Percentiles rank a stretch among this genome's conserved stretches.
These are phyloP conservation scores for Mortierella sp. DNA, from an alignment of 371 early-diverging fungal species.

Conservation along the genomic window DNA sequence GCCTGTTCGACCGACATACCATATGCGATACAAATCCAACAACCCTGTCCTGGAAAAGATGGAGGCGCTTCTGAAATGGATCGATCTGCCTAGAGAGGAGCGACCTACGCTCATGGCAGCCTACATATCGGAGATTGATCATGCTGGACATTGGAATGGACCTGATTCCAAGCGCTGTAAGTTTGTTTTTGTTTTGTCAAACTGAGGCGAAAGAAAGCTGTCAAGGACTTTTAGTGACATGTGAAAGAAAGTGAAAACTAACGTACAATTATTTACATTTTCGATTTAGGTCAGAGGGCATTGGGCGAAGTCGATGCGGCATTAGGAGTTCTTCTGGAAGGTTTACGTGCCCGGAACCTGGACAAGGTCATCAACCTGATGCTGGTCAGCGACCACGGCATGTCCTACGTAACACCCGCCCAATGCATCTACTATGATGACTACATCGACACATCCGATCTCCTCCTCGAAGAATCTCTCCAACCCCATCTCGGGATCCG, in stretches of 20 bases:
- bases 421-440: constrained; percentile 86
- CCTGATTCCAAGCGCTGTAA: constrained; percentile 74
- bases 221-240: not conserved
- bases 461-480: constrained; percentile 57
- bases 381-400: constrained; percentile 95
- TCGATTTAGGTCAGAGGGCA: constrained; percentile 59
- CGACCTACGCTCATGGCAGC: constrained; percentile 84
- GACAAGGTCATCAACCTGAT: constrained; percentile 80
- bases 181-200: not conserved
- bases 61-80: constrained; percentile 77
- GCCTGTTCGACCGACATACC: constrained; percentile 74
- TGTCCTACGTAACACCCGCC: constrained; percentile 71
- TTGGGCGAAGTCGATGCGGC: constrained; percentile 76
- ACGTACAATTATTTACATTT: not conserved
- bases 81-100: constrained; percentile 76
- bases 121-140: constrained; percentile 89
- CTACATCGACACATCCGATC: constrained; percentile 62
- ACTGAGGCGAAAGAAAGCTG: no score
- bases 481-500: constrained; percentile 48
- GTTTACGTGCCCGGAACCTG: constrained; percentile 70
- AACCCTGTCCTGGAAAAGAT: constrained; percentile 71
- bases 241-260: not conserved
- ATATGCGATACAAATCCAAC: constrained; percentile 66
- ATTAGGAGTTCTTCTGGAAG: constrained; percentile 71
- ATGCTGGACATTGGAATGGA: constrained; percentile 84